Evolutionary conservation across 2,329 filamentous ascomycete genomes (phyloP).

Genomic region (Talaromyces sp.): DNA sequence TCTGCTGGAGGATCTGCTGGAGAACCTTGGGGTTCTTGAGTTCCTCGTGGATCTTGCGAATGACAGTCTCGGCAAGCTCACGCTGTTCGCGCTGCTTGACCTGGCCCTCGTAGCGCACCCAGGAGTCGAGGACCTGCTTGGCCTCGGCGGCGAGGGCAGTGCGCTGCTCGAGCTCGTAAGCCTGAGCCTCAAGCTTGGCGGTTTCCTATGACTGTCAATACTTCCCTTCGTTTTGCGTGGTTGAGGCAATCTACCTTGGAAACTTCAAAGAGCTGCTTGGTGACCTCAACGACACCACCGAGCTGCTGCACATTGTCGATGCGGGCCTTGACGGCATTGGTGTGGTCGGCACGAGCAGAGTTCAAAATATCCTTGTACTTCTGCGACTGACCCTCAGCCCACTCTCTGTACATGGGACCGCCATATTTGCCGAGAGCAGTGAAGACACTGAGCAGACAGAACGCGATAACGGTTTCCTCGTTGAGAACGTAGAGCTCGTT

Average conservation of each 20-base stretch:
- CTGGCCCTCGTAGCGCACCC: constrained; percentile 97
- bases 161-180: constrained; percentile 95
- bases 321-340: constrained; percentile 86
- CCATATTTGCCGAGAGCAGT: constrained; percentile 87
- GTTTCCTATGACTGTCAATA: constrained; percentile 67
- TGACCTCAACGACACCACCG: constrained; percentile 88
- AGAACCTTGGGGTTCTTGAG: constrained; percentile 95
- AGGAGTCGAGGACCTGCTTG: constrained; percentile 93
- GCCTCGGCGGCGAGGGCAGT: constrained; percentile 89
- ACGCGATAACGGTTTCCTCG: constrained; percentile 92
- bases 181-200: constrained; percentile 89
- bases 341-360: constrained; percentile 89
- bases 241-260: constrained; percentile 69
- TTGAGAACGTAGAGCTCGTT: constrained; percentile 99
- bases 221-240: neutral
- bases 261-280: constrained; percentile 94
- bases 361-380: constrained; percentile 97
- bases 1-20: constrained; percentile 97
- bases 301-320: constrained; percentile 95
- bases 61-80: constrained; percentile 88
- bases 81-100: constrained; percentile 98
- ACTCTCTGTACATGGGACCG: constrained; percentile 86
- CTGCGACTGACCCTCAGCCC: constrained; percentile 81
- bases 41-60: constrained; percentile 98
- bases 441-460: constrained; percentile 93